phyloP scores from a whole-genome alignment of 306 rosid genomes.

The Morella rubra region DNA sequence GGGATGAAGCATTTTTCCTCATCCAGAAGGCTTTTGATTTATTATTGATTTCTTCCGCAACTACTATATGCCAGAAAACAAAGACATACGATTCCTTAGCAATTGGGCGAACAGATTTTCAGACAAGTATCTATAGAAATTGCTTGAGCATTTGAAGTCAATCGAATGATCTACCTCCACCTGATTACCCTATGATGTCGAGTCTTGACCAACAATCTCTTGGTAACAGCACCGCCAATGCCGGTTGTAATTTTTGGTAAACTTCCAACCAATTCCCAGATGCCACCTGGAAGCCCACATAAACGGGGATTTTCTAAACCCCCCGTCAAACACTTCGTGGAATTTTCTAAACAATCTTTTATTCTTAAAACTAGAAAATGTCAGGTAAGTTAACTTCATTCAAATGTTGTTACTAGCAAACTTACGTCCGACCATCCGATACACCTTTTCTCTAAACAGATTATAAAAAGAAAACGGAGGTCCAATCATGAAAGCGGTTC shows the following conservation, averaged over 20 bases:
- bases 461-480: conserved; percentile 1
- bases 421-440: conserved; percentile 33
- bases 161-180: conserved; percentile 22
- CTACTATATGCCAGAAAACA: no score
- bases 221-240: not conserved
- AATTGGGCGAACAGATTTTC: conserved; percentile 1
- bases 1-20: not conserved
- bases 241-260: not conserved
- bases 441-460: conserved; percentile 18
- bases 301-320: no score
- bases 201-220: conserved; percentile 20
- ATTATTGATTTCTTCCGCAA: not conserved
- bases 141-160: conserved; percentile 8
- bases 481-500: conserved; percentile 21
- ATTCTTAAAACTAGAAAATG: not conserved
- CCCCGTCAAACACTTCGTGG: not conserved
- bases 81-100: no score
- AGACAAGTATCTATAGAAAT: not conserved
- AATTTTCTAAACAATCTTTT: not conserved
- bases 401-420: conserved; percentile 22
- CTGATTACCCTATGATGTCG: conserved; percentile 7
- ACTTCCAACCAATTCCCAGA: not conserved
- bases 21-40: not conserved
- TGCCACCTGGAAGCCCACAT: not conserved
- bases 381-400: conserved; percentile 24